Evolutionary conservation across 2,329 filamentous ascomycete genomes (phyloP).

Genomic region (Sarocladium strictum): DNA sequence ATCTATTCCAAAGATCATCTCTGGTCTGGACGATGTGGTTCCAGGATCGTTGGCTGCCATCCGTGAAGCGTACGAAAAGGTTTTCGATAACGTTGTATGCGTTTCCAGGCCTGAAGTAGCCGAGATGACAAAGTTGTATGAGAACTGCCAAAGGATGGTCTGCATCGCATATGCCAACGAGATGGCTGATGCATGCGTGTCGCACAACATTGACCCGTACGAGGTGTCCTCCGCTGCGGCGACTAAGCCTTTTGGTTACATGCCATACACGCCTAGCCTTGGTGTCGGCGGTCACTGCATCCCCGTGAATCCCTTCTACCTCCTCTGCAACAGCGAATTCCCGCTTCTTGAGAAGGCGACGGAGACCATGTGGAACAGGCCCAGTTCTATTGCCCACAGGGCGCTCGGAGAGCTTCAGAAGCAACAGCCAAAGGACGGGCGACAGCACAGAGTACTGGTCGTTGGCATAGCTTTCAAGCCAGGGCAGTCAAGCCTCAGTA

Average conservation of each 20-base stretch:
- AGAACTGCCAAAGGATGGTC: conserved; percentile 52
- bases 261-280: conserved; percentile 38
- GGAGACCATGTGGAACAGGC: conserved; percentile 37
- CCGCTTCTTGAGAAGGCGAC: conserved; percentile 40
- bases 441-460: conserved; percentile 30
- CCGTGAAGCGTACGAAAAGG: conserved; percentile 34
- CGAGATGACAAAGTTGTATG: conserved; percentile 53
- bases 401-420: neutral
- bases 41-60: conserved; percentile 40
- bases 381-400: conserved; percentile 15
- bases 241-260: conserved; percentile 48
- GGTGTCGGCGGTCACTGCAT: conserved; percentile 53
- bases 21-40: conserved; percentile 41
- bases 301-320: conserved; percentile 48
- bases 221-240: conserved; percentile 44
- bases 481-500: conserved; percentile 40
- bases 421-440: neutral
- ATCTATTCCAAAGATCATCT: conserved; percentile 47
- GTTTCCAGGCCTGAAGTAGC: conserved; percentile 48
- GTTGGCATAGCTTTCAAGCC: conserved; percentile 45
- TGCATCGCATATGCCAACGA: conserved; percentile 50
- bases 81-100: conserved; percentile 40
- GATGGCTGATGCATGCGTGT: conserved; percentile 46
- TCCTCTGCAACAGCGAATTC: conserved; percentile 40
- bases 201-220: conserved; percentile 40